Percentiles rank a stretch among this genome's conserved stretches.
Evolutionary conservation across 2,329 filamentous ascomycete genomes (phyloP).

Genomic region (Botrytis paeoniae): DNA sequence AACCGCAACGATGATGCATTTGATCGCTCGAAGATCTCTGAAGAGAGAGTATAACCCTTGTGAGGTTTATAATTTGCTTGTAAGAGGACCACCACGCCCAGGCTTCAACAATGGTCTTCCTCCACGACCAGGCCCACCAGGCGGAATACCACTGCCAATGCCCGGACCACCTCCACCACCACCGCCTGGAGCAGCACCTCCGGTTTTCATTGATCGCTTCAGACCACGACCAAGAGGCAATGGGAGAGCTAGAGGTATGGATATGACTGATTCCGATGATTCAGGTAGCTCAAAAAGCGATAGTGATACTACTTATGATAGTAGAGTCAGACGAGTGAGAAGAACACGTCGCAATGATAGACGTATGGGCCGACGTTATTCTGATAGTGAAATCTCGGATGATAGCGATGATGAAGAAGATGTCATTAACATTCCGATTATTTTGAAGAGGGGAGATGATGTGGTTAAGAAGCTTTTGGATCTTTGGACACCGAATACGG

Average conservation of each 20-base stretch:
- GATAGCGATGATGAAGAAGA: constrained; percentile 21
- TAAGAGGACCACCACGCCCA: neutral
- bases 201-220: neutral
- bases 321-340: constrained; percentile 7
- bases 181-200: neutral
- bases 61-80: constrained; percentile 22
- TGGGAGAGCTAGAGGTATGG: neutral
- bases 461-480: constrained; percentile 25
- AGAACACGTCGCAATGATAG: constrained; percentile 11
- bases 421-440: constrained; percentile 22
- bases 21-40: constrained; percentile 25
- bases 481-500: constrained; percentile 23
- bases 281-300: neutral
- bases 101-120: neutral
- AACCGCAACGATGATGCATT: constrained; percentile 24
- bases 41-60: constrained; percentile 21
- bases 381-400: neutral
- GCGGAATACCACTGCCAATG: neutral
- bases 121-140: neutral
- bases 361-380: neutral
- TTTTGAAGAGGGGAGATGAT: constrained; percentile 24
- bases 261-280: neutral
- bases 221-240: neutral
- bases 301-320: constrained; percentile 19
- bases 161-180: neutral